Base-by-base conservation (phyloP, 2,329 filamentous ascomycete species). In the Dothistroma pini region DNA sequence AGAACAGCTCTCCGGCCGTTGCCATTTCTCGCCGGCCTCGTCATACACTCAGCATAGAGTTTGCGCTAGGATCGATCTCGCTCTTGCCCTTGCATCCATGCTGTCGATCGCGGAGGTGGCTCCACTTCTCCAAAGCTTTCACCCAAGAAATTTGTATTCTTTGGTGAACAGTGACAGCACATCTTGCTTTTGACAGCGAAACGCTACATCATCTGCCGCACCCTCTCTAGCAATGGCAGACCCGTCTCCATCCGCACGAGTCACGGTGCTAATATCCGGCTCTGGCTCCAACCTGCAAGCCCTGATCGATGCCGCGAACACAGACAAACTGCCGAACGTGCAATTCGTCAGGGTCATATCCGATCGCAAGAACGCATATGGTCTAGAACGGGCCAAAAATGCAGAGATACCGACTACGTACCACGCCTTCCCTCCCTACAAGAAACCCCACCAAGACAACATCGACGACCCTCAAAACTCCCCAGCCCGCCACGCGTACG, bases 231-330 rank as follows among this genome's bases (percentile, higher is more conserved):
- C 21, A 10, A 51, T 51, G 48, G 11, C 48, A 51, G 48, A 51
- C 32, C 50, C 48, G 41, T 21, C 55, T 25, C n/a, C 63, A 10
- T 66, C 69, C 2, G 63, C 67, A 6, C 63, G 66, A 35, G 68
- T 76, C 57, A 71, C 69, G 1, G 71, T 76, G 55, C 70, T 76
- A 71, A 88, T 88, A 74, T 89, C 86, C 54, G 88, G 90, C 75
- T 87, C 83, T 66, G 90, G 90, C 68, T 86, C 87, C 44, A 93
- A 93, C 74, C 85, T 93, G 21, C 89, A 93, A 79, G 89, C 89
- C 60, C 81, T 96, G 56, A 87, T 89, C 70, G 84, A 88, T 73
- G 83, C 83, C 61, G 78, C 79, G 75, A 76, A 78, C 57, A 70
- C 66, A 25, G 74, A 79, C 31, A 74, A 75, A 34, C 79, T 85